Evolutionary conservation across 345 rosid species (phyloP).

Genomic region (Dimocarpus longan): DNA sequence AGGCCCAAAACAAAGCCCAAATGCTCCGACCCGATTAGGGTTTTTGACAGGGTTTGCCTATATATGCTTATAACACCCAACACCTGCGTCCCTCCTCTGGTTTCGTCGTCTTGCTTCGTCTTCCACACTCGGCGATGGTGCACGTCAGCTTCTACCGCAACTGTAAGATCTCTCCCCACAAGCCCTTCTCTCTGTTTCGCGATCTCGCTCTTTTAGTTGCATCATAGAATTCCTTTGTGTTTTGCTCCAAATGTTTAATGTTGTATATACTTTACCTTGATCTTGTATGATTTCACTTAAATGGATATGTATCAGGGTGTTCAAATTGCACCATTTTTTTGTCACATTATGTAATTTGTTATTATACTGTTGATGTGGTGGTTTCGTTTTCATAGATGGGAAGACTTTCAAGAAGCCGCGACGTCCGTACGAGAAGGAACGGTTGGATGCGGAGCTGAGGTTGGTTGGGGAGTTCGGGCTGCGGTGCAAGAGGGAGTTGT

Average conservation of each 20-base stretch:
- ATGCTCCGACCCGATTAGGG: neutral
- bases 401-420: constrained; percentile 62
- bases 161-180: constrained; percentile 33
- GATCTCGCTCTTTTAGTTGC: no score
- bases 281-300: neutral
- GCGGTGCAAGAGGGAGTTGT: constrained; percentile 55
- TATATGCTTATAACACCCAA: neutral
- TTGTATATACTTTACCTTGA: neutral
- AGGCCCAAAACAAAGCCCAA: neutral
- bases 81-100: neutral
- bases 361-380: neutral
- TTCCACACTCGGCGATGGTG: constrained; percentile 34
- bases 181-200: neutral
- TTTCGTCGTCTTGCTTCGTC: neutral
- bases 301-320: neutral
- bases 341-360: neutral
- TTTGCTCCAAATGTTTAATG: neutral
- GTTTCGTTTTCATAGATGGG: constrained; percentile 38
- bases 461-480: constrained; percentile 57
- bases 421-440: constrained; percentile 61
- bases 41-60: constrained; percentile 12
- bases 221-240: neutral
- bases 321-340: neutral
- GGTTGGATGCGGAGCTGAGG: constrained; percentile 57
- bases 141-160: constrained; percentile 50